These are phyloP conservation scores for Letharia lupina DNA, from an alignment of 495 filamentous ascomycete species.

Conservation along the genomic window DNA sequence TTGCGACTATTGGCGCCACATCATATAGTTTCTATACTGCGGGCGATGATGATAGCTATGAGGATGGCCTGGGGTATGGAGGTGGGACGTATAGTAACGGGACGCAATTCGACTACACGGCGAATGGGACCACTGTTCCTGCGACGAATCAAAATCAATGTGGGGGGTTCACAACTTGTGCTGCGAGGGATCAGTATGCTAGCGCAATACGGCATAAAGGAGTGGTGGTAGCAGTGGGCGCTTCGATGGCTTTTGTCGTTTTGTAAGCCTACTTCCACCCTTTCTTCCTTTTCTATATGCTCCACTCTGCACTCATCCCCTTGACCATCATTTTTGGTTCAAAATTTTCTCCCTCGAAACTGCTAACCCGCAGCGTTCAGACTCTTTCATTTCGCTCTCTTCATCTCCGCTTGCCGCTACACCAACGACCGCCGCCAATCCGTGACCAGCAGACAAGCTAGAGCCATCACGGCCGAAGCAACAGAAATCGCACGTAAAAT, in stretches of 20 bases:
- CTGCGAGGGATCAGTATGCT: background rate
- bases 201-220: background rate
- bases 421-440: conserved; percentile 20
- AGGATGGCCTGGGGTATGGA: background rate
- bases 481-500: conserved; percentile 10
- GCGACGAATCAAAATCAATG: background rate
- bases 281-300: background rate
- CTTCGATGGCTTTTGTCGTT: conserved; percentile 2
- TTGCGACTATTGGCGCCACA: conserved; percentile 16
- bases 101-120: background rate
- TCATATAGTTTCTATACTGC: background rate
- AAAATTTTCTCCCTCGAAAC: background rate
- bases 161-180: background rate
- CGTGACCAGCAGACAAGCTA: background rate
- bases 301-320: background rate
- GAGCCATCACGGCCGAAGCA: conserved; percentile 13
- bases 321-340: background rate
- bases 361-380: background rate
- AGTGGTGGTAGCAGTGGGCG: conserved; percentile 8
- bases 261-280: background rate
- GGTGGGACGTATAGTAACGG: background rate
- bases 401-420: conserved; percentile 33
- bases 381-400: conserved; percentile 29
- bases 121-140: background rate
- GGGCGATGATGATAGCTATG: background rate